A percentile compares a stretch with the other conserved stretches of the same genome.
Evolutionary conservation across 345 rosid genomes (phyloP).

Genomic region (Dovyalis caffra): DNA sequence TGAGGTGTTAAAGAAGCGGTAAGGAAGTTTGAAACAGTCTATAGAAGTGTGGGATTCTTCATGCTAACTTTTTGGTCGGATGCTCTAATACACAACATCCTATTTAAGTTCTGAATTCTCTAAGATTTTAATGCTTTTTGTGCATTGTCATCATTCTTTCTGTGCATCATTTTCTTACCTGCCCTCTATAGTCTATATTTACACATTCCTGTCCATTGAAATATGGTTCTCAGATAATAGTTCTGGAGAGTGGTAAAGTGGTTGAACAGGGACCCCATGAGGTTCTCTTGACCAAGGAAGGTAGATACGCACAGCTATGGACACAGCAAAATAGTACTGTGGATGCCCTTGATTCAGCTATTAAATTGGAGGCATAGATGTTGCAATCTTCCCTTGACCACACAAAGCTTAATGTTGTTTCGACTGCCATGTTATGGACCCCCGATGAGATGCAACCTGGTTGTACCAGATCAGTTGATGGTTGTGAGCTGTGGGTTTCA

Average conservation of each 20-base stretch:
- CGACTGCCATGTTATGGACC: neutral
- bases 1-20: neutral
- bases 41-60: neutral
- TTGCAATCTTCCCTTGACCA: neutral
- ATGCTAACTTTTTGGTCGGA: constrained; percentile 4
- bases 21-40: neutral
- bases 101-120: neutral
- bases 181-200: neutral
- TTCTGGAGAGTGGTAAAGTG: constrained; percentile 89
- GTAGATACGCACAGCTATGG: constrained; percentile 98
- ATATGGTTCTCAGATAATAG: constrained; percentile 65
- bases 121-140: neutral
- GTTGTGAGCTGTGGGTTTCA: neutral
- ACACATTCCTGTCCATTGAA: neutral
- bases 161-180: neutral
- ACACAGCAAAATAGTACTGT: constrained; percentile 72
- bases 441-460: neutral
- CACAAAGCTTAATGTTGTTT: neutral
- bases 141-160: constrained; percentile 4
- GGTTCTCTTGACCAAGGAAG: constrained; percentile 62
- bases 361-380: constrained; percentile 40
- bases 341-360: constrained; percentile 59
- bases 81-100: neutral
- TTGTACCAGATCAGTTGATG: neutral
- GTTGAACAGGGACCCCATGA: constrained; percentile 94